Percentiles rank a stretch among this genome's conserved stretches.
Conservation (phyloP, 495 filamentous ascomycete genomes). For the Annulohypoxylon maeteangense region DNA sequence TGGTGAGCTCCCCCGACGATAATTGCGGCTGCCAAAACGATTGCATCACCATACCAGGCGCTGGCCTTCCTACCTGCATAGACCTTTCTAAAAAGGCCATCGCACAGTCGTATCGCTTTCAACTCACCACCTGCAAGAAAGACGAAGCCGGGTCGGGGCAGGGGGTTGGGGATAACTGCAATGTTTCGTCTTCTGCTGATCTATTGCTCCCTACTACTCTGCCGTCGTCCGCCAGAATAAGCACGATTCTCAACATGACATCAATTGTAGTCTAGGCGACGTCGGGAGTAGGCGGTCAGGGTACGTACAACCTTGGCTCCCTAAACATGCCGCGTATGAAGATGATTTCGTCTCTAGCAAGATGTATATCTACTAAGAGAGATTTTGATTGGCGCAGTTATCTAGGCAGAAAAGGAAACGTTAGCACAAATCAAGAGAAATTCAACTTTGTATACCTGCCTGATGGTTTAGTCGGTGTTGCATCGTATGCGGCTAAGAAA, state of each 20-base stretch:
- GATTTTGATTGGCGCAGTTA: too few species aligned
- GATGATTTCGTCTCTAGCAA: background rate
- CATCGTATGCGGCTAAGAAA: too few species aligned
- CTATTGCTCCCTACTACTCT: background rate
- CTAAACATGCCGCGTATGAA: background rate
- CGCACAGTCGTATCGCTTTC: slow-evolving; percentile 28
- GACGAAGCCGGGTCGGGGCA: slow-evolving; percentile 10
- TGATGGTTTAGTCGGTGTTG: too few species aligned
- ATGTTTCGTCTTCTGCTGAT: background rate
- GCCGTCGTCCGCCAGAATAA: background rate
- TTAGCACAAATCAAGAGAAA: too few species aligned
- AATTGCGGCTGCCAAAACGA: slow-evolving; percentile 31
- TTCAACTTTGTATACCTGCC: too few species aligned
- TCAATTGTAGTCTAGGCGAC: background rate
- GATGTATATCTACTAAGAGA: too few species aligned
- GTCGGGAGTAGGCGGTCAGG: background rate
- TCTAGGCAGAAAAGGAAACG: too few species aligned
- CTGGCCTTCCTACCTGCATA: slow-evolving; percentile 13
- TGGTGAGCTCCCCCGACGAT: slow-evolving; percentile 27
- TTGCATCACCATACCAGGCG: slow-evolving; percentile 28
- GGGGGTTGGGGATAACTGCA: slow-evolving; percentile 27
- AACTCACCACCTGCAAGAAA: slow-evolving; percentile 23
- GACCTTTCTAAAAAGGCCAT: slow-evolving; percentile 19
- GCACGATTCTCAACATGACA: background rate
- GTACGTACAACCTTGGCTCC: background rate